phyloP scores from a whole-genome alignment of 139 green algal genomes.

The Asterochloris sp. region DNA sequence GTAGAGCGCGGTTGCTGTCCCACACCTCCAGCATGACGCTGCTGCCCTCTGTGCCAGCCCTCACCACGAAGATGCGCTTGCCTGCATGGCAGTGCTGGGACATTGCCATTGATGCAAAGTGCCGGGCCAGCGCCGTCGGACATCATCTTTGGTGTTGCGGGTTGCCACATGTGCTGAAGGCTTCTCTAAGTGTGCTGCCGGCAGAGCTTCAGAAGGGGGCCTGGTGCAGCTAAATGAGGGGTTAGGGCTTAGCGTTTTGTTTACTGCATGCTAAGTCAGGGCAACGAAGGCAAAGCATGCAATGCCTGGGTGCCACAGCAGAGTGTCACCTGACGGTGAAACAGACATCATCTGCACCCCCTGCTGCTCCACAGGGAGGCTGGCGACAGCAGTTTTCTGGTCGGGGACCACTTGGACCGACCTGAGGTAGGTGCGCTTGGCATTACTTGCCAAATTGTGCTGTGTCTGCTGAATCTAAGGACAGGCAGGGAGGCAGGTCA shows the following conservation, averaged over 20 bases:
- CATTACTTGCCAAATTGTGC: constrained; percentile 75
- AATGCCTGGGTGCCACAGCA: not conserved
- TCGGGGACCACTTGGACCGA: constrained; percentile 2
- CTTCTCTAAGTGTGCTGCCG: too few species aligned
- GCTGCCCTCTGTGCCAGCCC: constrained; percentile 10
- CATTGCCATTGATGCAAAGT: not conserved
- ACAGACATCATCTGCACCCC: constrained; percentile 36
- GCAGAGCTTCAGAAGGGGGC: too few species aligned
- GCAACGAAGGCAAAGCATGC: not conserved
- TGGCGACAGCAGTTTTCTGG: not conserved
- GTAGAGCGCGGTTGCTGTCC: constrained; percentile 44
- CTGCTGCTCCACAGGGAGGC: constrained; percentile 47
- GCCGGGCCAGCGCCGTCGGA: not conserved
- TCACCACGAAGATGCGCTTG: not conserved
- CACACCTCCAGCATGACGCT: constrained; percentile 45
- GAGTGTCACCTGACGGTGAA: constrained; percentile 59
- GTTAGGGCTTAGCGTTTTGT: not conserved
- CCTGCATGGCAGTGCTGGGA: not conserved
- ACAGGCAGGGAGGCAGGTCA: not conserved
- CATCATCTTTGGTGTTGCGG: not conserved
- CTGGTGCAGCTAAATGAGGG: too few species aligned
- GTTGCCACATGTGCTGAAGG: not conserved
- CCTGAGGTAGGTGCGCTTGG: constrained; percentile 53
- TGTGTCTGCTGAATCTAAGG: constrained; percentile 46
- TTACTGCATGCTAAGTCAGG: not conserved